Conservation (phyloP, 768 basidiomycete genomes). For the Cubamyces sp. region DNA sequence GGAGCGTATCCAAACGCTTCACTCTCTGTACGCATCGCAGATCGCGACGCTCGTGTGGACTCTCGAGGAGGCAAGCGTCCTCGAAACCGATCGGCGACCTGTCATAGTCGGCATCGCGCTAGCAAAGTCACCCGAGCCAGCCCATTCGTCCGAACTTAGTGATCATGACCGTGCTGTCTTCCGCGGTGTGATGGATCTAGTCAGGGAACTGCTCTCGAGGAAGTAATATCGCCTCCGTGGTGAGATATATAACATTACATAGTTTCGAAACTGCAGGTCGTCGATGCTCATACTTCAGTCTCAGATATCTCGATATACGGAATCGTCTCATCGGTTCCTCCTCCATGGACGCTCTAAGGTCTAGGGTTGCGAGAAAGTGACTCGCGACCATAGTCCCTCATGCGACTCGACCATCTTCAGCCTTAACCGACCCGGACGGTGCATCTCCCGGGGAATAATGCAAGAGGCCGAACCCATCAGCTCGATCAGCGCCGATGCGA, state of each 20-base stretch:
- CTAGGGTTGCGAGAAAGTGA: no score
- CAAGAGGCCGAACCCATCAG: no score
- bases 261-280: no score
- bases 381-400: no score
- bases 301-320: no score
- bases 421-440: no score
- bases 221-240: neutral
- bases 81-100: slow-evolving; percentile 52
- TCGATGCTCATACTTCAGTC: no score
- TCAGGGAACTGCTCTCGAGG: slow-evolving; percentile 36
- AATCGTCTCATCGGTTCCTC: no score
- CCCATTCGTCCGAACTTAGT: slow-evolving; percentile 24
- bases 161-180: slow-evolving; percentile 45
- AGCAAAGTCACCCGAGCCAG: slow-evolving; percentile 39
- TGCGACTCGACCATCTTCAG: no score
- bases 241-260: neutral
- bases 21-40: slow-evolving; percentile 85
- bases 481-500: no score
- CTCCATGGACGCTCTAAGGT: no score
- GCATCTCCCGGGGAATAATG: no score
- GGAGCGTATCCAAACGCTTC: slow-evolving; percentile 67
- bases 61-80: slow-evolving; percentile 43
- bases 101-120: slow-evolving; percentile 81
- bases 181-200: slow-evolving; percentile 48
- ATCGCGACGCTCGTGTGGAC: slow-evolving; percentile 86